These are phyloP conservation scores for Erigeron philadelphicus DNA, from an alignment of 140 eudicot genomes.

Conservation along the genomic window DNA sequence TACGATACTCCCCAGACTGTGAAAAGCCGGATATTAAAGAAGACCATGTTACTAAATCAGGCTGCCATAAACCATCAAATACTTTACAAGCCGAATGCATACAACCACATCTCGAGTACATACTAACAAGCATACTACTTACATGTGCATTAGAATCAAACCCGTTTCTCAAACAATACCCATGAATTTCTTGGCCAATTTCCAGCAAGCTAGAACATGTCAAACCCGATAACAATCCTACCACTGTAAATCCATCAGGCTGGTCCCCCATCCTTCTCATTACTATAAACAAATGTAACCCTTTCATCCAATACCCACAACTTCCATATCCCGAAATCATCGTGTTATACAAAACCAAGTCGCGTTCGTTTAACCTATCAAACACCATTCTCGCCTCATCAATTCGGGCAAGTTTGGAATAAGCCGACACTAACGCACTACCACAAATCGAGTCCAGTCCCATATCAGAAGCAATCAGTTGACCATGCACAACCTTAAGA, in stretches of 20 bases:
- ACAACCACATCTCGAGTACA: conserved; percentile 54
- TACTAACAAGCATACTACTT: conserved; percentile 50
- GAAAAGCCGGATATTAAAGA: conserved; percentile 54
- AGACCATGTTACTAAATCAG: conserved; percentile 75
- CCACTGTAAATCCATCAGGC: conserved; percentile 72
- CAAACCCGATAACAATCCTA: conserved; percentile 49
- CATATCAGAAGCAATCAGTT: conserved; percentile 38
- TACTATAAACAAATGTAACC: conserved; percentile 32
- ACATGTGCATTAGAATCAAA: conserved; percentile 44
- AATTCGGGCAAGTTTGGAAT: conserved; percentile 43
- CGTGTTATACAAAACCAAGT: conserved; percentile 57
- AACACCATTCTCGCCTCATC: conserved; percentile 51
- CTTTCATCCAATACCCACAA: conserved; percentile 42
- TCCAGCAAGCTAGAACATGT: conserved; percentile 32
- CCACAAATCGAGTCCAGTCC: conserved; percentile 41
- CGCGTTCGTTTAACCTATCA: conserved; percentile 31
- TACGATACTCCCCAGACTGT: conserved; percentile 36
- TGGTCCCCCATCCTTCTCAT: conserved; percentile 40
- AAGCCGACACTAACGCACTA: conserved; percentile 61
- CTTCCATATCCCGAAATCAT: conserved; percentile 54
- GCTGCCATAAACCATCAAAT: conserved; percentile 37
- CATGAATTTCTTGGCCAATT: conserved; percentile 52
- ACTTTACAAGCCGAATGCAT: conserved; percentile 47
- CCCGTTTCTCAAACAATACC: conserved; percentile 47
- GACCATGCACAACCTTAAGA: conserved; percentile 46